phyloP scores from a whole-genome alignment of 2,329 filamentous ascomycete species.

The Ploettnerulaceae sp. region DNA sequence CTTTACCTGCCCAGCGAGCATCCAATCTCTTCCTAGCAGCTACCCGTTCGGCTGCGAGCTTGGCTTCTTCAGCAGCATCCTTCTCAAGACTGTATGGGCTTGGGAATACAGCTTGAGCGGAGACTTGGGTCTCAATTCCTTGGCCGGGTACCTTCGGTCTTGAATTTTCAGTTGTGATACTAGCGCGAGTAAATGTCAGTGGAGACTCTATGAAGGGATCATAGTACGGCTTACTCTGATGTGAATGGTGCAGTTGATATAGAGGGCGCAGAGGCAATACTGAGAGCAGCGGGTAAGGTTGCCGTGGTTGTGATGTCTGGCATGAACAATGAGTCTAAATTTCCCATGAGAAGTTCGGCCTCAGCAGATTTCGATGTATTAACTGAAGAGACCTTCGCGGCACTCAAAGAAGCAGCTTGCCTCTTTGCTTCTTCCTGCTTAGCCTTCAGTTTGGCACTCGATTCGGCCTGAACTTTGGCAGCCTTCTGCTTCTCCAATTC shows the following conservation, averaged over 20 bases:
- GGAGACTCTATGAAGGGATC: no score
- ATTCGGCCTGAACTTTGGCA: conserved; percentile 10
- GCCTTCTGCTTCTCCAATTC: background rate
- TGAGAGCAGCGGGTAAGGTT: no score
- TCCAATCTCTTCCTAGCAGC: background rate
- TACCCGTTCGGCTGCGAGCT: background rate
- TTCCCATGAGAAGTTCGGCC: background rate
- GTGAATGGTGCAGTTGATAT: no score
- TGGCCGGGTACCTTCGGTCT: background rate
- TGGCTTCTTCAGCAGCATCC: background rate
- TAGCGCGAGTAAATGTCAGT: background rate
- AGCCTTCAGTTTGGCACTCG: conserved; percentile 12
- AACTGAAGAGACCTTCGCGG: conserved; percentile 9
- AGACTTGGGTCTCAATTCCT: background rate
- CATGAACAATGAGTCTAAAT: conserved; percentile 18
- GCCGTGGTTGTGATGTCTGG: conserved; percentile 1
- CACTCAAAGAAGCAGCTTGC: conserved; percentile 16
- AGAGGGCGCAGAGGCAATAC: no score
- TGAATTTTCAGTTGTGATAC: background rate
- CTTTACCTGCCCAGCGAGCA: no score
- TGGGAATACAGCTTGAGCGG: background rate
- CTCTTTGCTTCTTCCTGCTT: conserved; percentile 19
- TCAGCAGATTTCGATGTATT: background rate
- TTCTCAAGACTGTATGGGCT: background rate
- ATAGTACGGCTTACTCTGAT: no score